Percentiles rank a stretch among this genome's conserved stretches.
Conservation (phyloP, 1,139 yeast genomes). For the Zygosaccharomyces sapae region DNA sequence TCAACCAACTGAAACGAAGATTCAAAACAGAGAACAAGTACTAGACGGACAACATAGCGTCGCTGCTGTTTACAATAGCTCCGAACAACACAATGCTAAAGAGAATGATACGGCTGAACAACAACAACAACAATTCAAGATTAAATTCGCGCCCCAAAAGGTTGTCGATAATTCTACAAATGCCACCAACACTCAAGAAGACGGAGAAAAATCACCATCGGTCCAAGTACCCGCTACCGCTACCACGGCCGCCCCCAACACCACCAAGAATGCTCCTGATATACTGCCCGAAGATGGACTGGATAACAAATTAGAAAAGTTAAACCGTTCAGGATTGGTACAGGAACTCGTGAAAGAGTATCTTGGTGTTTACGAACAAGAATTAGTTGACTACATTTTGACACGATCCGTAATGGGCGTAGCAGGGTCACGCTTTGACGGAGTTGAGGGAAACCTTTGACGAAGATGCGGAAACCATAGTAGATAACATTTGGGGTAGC, state of each 20-base stretch:
- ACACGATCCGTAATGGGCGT: conserved; percentile 28
- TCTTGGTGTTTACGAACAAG: conserved; percentile 35
- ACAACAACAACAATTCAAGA: conserved; percentile 16
- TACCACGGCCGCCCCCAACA: too few species aligned
- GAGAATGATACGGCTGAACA: conserved; percentile 6
- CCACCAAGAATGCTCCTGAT: conserved; percentile 4
- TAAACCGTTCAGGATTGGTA: conserved; percentile 23
- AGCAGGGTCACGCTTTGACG: conserved; percentile 22
- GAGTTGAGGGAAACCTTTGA: conserved; percentile 35
- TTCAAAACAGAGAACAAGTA: conserved; percentile 4
- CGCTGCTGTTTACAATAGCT: conserved; percentile 1
- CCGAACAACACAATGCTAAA: neutral
- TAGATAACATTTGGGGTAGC: conserved; percentile 27
- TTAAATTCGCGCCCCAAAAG: conserved; percentile 26
- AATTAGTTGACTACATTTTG: conserved; percentile 34
- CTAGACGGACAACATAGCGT: conserved; percentile 3
- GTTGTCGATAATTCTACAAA: conserved; percentile 20
- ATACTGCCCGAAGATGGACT: conserved; percentile 19
- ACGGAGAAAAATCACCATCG: conserved; percentile 5
- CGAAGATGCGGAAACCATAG: conserved; percentile 32
- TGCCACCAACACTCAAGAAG: neutral
- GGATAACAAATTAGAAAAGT: conserved; percentile 13
- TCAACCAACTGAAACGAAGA: neutral
- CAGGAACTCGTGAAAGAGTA: conserved; percentile 34
- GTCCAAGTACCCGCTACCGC: too few species aligned